These are phyloP conservation scores for Anastatica hierochuntica DNA, from an alignment of 345 rosid genomes.

Conservation along the genomic window DNA sequence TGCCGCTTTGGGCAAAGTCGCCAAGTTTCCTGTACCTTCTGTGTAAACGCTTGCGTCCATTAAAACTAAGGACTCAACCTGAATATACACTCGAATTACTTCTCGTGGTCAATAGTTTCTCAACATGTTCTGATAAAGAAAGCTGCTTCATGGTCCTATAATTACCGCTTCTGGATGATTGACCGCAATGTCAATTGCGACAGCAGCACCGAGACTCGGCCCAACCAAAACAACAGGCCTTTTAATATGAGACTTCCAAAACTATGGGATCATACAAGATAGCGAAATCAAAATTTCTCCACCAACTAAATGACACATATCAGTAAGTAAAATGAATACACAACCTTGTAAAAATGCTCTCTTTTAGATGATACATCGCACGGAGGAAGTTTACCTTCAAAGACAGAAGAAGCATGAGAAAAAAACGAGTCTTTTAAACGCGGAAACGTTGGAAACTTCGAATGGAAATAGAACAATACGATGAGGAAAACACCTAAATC, in stretches of 20 bases:
- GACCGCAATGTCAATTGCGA: slow-evolving; percentile 72
- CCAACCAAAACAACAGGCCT: slow-evolving; percentile 81
- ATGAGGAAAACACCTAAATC: slow-evolving; percentile 54
- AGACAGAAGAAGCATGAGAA: background rate
- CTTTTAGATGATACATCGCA: slow-evolving; percentile 67
- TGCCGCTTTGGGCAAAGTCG: slow-evolving; percentile 52
- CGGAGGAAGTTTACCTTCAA: slow-evolving; percentile 44
- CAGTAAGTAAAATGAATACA: background rate
- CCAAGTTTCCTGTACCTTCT: slow-evolving; percentile 82
- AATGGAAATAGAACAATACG: too few species aligned
- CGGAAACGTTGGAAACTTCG: too few species aligned
- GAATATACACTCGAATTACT: slow-evolving; percentile 5
- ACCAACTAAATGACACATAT: too few species aligned
- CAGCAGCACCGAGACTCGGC: slow-evolving; percentile 95
- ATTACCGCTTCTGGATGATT: slow-evolving; percentile 83
- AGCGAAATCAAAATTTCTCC: background rate
- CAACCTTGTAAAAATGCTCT: slow-evolving; percentile 74
- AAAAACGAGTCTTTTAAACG: background rate
- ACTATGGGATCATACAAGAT: slow-evolving; percentile 30
- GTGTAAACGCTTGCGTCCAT: slow-evolving; percentile 87
- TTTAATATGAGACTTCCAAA: slow-evolving; percentile 75
- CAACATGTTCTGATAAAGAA: slow-evolving; percentile 1
- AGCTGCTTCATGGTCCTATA: slow-evolving; percentile 1
- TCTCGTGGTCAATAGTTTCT: background rate
- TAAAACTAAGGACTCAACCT: slow-evolving; percentile 74